phyloP scores from a whole-genome alignment of 1,284 basidiomycete species.

The Lentinus polychrous region DNA sequence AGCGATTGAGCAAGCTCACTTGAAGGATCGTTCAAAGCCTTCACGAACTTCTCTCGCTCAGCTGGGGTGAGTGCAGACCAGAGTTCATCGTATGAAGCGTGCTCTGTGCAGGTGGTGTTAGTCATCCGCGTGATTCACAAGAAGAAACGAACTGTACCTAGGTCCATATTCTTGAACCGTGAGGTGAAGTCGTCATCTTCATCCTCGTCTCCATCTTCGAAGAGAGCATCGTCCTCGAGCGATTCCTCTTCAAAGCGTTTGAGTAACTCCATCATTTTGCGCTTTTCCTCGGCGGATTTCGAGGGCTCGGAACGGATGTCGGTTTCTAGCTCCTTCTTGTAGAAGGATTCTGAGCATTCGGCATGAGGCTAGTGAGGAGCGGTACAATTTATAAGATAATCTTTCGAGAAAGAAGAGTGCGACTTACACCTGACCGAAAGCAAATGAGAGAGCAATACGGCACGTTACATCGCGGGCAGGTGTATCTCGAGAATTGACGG shows the following conservation, averaged over 20 bases:
- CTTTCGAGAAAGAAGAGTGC: neutral
- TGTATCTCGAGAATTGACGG: slow-evolving; percentile 70
- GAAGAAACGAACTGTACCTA: slow-evolving; percentile 35
- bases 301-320: slow-evolving; percentile 51
- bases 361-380: slow-evolving; percentile 43
- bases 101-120: slow-evolving; percentile 31
- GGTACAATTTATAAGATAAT: neutral
- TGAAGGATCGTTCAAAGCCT: slow-evolving; percentile 48
- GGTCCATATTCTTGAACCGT: slow-evolving; percentile 49
- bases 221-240: slow-evolving; percentile 28
- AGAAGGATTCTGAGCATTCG: slow-evolving; percentile 72
- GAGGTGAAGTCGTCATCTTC: slow-evolving; percentile 40
- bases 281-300: slow-evolving; percentile 45
- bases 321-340: slow-evolving; percentile 59
- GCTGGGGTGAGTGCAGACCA: slow-evolving; percentile 53
- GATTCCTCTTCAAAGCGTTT: slow-evolving; percentile 63
- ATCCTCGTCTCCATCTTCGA: slow-evolving; percentile 36
- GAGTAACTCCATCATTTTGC: slow-evolving; percentile 61
- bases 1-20: slow-evolving; percentile 52
- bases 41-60: slow-evolving; percentile 54
- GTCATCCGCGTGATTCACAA: neutral
- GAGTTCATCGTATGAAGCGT: slow-evolving; percentile 49
- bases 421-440: slow-evolving; percentile 62
- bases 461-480: slow-evolving; percentile 73
- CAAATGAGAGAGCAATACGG: slow-evolving; percentile 75